A percentile compares a stretch with the other conserved stretches of the same genome.
phyloP scores from a whole-genome alignment of 257 asterid genomes.

The Penstemon eatonii region DNA sequence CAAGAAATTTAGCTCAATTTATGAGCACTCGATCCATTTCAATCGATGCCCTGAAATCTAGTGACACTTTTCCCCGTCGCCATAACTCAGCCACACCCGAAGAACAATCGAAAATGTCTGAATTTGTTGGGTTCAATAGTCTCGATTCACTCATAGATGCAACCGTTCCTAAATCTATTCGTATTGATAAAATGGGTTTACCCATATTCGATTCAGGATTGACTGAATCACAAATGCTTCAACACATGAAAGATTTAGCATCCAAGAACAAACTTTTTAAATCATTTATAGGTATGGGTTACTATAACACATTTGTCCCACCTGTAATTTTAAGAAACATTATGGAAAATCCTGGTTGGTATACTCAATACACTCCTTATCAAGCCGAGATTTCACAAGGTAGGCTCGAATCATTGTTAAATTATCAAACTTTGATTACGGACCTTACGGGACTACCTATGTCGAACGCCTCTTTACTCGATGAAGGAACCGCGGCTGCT shows the following conservation, averaged over 20 bases:
- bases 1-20: constrained; percentile 30
- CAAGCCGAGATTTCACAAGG: constrained; percentile 99
- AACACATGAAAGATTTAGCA: constrained; percentile 74
- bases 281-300: constrained; percentile 95
- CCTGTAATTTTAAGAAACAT: constrained; percentile 89
- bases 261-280: constrained; percentile 73
- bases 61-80: constrained; percentile 82
- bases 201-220: constrained; percentile 72
- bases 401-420: constrained; percentile 83
- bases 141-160: constrained; percentile 79
- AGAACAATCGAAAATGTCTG: constrained; percentile 81
- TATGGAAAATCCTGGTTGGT: constrained; percentile 98
- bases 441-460: constrained; percentile 94
- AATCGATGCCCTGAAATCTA: constrained; percentile 69
- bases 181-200: constrained; percentile 61
- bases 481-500: constrained; percentile 96
- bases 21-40: constrained; percentile 55
- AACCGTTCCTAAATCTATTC: constrained; percentile 89
- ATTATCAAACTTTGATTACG: constrained; percentile 83
- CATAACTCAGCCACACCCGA: constrained; percentile 95
- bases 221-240: constrained; percentile 89
- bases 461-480: constrained; percentile 95
- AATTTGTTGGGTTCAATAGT: constrained; percentile 55
- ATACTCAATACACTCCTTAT: constrained; percentile 96
- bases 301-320: constrained; percentile 80